Evolutionary conservation across 192 early-diverging fungal species (phyloP).

Genomic region (Spinellus fusiger): DNA sequence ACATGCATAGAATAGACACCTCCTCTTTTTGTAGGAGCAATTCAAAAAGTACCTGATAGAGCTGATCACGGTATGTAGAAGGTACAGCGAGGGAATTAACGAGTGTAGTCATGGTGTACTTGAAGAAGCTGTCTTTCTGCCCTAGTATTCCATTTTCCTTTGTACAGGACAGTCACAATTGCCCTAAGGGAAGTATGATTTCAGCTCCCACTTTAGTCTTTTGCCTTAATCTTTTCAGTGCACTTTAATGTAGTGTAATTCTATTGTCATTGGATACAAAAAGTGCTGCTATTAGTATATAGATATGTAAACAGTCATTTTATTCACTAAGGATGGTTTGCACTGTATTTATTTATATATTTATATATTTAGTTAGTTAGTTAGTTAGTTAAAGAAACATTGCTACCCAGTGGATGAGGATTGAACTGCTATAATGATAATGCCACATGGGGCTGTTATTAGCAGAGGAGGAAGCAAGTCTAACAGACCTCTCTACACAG

Average conservation of each 20-base stretch:
- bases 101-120: slow-evolving; percentile 47
- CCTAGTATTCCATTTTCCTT: neutral
- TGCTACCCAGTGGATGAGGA: too few relatives aligned
- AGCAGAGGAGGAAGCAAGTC: too few relatives aligned
- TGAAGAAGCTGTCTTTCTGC: neutral
- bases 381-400: too few relatives aligned
- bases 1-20: neutral
- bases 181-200: too few relatives aligned
- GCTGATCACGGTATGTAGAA: slow-evolving; percentile 83
- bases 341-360: neutral
- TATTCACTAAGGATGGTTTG: neutral
- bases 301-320: neutral
- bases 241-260: too few relatives aligned
- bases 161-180: neutral
- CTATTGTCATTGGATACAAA: too few relatives aligned
- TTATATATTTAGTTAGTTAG: neutral
- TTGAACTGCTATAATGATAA: too few relatives aligned
- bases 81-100: slow-evolving; percentile 67
- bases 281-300: neutral
- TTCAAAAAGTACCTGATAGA: slow-evolving; percentile 52
- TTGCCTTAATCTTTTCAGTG: too few relatives aligned
- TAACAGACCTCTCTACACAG: too few relatives aligned
- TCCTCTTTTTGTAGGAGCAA: neutral
- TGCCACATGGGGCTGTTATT: too few relatives aligned
- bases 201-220: too few relatives aligned